These are phyloP conservation scores for Paraconiothyrium brasiliense DNA, from an alignment of 2,329 filamentous ascomycete species.

Conservation along the genomic window DNA sequence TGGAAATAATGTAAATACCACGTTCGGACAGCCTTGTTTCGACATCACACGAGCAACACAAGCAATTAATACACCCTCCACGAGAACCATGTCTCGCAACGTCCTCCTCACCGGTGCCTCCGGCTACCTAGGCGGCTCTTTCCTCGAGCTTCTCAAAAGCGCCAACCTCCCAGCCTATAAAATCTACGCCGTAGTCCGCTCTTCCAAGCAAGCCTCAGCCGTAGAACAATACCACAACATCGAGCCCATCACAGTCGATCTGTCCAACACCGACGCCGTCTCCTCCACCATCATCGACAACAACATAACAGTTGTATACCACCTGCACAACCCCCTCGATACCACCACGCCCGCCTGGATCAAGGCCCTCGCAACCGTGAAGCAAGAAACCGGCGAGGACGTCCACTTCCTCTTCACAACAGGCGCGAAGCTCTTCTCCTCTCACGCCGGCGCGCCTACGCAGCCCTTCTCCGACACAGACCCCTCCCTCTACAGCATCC, in stretches of 20 bases:
- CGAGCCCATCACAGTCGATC: constrained; percentile 54
- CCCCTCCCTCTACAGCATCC: constrained; percentile 54
- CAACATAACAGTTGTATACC: constrained; percentile 60
- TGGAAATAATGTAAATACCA: background rate
- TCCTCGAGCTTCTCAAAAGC: constrained; percentile 53
- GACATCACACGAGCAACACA: background rate
- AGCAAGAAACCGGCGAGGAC: constrained; percentile 50
- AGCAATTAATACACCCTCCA: background rate
- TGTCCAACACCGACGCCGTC: constrained; percentile 50
- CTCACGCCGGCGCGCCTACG: constrained; percentile 56
- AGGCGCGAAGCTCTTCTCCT: constrained; percentile 64
- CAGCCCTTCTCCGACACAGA: constrained; percentile 57
- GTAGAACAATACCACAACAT: constrained; percentile 56
- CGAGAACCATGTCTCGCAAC: constrained; percentile 43
- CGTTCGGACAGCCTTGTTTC: background rate
- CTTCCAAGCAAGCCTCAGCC: constrained; percentile 54
- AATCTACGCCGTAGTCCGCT: constrained; percentile 61
- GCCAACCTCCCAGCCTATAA: constrained; percentile 54
- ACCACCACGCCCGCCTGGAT: constrained; percentile 53
- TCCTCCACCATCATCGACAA: constrained; percentile 51
- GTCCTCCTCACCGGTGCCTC: constrained; percentile 63
- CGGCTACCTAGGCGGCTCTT: constrained; percentile 63
- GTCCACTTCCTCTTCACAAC: constrained; percentile 63
- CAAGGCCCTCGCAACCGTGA: constrained; percentile 57
- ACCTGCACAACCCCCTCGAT: constrained; percentile 55